Evolutionary conservation across 2,329 filamentous ascomycete genomes (phyloP).

Genomic region (Colletotrichum liriopes): DNA sequence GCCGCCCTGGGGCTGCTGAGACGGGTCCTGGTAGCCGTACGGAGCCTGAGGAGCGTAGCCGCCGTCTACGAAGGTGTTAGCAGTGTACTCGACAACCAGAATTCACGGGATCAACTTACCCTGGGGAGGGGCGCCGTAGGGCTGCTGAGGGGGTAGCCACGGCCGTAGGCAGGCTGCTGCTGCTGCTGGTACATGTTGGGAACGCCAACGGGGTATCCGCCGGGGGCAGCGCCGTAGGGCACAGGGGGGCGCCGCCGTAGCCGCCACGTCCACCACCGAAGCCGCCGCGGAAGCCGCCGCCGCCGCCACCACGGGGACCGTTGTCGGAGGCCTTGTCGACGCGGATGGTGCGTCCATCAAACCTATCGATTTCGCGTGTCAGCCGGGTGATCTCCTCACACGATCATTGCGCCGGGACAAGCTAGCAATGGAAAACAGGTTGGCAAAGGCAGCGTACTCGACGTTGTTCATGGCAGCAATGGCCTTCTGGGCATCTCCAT

Average conservation of each 20-base stretch:
- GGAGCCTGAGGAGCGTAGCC: constrained; percentile 36
- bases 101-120: constrained; percentile 52
- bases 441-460: constrained; percentile 75
- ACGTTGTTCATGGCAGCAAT: constrained; percentile 88
- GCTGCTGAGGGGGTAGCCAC: constrained; percentile 60
- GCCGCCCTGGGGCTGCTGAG: constrained; percentile 53
- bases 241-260: constrained; percentile 48
- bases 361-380: constrained; percentile 67
- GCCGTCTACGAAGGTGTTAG: constrained; percentile 21
- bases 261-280: constrained; percentile 58
- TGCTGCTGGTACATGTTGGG: constrained; percentile 54
- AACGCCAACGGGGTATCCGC: constrained; percentile 55
- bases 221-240: constrained; percentile 48
- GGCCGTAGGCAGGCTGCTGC: constrained; percentile 57
- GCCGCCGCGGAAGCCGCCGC: constrained; percentile 59
- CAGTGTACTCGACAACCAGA: neutral
- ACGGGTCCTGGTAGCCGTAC: constrained; percentile 66
- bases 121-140: constrained; percentile 54
- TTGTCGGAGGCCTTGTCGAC: constrained; percentile 96
- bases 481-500: constrained; percentile 82
- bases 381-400: neutral
- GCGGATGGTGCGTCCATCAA: constrained; percentile 94
- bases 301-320: constrained; percentile 72
- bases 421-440: constrained; percentile 39
- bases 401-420: constrained; percentile 44